phyloP scores from a whole-genome alignment of 2,329 filamentous ascomycete genomes.

The Penicillium freii region DNA sequence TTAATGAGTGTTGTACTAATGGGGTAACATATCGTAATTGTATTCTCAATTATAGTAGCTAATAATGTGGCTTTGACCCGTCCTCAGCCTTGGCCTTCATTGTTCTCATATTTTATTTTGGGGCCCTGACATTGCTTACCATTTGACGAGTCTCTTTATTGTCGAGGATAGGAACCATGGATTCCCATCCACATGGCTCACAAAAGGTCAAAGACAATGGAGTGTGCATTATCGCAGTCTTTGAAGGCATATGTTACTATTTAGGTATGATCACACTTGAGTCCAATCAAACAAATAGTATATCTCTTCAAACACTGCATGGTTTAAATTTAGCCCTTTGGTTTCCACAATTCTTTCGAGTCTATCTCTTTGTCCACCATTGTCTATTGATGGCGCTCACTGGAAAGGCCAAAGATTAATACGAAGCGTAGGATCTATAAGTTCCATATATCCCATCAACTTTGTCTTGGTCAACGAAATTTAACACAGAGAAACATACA shows the following conservation, averaged over 20 bases:
- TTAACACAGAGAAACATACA: background rate
- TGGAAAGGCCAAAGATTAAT: background rate
- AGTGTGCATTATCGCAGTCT: background rate
- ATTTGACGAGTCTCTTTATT: background rate
- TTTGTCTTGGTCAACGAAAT: background rate
- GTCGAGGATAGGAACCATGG: background rate
- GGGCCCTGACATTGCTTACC: background rate
- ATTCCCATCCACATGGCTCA: no score
- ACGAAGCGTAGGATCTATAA: background rate
- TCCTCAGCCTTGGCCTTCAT: background rate
- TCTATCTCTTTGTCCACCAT: background rate
- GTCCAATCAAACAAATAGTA: background rate
- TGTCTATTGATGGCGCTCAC: background rate
- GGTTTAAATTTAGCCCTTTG: background rate
- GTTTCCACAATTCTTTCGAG: background rate
- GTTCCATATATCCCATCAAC: background rate
- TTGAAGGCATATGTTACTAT: background rate
- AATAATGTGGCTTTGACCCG: background rate
- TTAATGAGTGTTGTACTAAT: no score
- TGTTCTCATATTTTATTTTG: background rate
- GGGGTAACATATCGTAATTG: background rate
- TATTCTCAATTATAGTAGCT: background rate
- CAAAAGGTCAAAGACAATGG: background rate
- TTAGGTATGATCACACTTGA: background rate
- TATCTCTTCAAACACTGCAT: background rate